Base-by-base conservation (phyloP, 2,329 filamentous ascomycete genomes). In the Aureobasidium uvarum region DNA sequence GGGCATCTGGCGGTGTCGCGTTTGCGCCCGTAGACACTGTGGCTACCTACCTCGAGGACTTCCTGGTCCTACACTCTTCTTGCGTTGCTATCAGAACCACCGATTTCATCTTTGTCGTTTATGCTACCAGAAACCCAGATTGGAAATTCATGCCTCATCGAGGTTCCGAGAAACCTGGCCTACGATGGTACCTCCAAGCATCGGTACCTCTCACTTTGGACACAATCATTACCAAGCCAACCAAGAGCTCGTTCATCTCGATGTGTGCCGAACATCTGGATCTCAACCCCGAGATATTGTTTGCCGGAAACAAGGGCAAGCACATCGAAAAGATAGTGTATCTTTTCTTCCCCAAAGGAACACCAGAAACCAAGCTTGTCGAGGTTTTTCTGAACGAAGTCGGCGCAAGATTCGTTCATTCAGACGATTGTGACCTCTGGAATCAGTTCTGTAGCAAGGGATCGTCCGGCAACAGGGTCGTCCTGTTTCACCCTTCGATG, bases 71-170 rank as follows among this genome's bases (percentile, higher is more conserved):
- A n/a, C 60, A 70, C 25, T 67, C 62, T 8, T 66, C 65, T 38
- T 71, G 67, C 31, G 38, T 72, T 7, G 70, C 70, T 1, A 50
- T 67, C 13, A 45, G 68, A 3, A 56, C 66, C 16, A 62, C 67
- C 18, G 45, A 60, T 2, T 69, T 67, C 25, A 66, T 64, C 14
- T 65, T 73, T 62, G 52, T 74, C 1, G 63, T 74, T 13, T 73
- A 72, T 55, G 71, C 73, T 13, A 66, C 67, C 43, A 67, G 65
- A 20, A 66, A 66, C 3, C 70, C 72, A n/a, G 68, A 69, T 23
- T 75, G 71, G 71, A 69, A 67, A 13, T 73, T 72, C 55, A 62
- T 74, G 5, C 68, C 68, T n/a, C 33, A 38, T 16, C 18, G 46
- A 5, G 65, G 50, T 10, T 41, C 65, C 14, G 50, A 48, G 6